phyloP scores from a whole-genome alignment of 257 asterid genomes.

The Anisodus tanguticus region DNA sequence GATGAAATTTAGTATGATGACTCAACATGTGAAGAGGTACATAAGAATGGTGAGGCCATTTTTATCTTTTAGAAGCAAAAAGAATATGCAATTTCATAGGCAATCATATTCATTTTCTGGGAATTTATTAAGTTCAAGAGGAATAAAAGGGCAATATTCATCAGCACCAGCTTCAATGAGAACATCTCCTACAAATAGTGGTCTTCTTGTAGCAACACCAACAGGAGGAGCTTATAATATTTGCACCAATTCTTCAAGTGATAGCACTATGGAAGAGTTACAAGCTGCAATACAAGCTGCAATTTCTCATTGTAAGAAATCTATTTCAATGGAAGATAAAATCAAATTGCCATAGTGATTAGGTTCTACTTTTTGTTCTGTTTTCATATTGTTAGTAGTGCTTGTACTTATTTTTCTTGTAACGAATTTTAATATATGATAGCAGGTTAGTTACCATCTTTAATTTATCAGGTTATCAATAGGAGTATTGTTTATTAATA shows the following conservation, averaged over 20 bases:
- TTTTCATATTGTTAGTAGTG: background rate
- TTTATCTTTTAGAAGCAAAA: slow-evolving; percentile 43
- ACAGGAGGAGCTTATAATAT: slow-evolving; percentile 30
- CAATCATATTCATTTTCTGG: slow-evolving; percentile 68
- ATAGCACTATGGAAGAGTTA: slow-evolving; percentile 86
- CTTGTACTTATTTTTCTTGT: background rate
- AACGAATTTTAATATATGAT: background rate
- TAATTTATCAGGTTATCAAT: background rate
- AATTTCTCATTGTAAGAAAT: slow-evolving; percentile 87
- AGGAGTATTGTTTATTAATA: no score
- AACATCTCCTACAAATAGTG: slow-evolving; percentile 84
- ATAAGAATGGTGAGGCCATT: slow-evolving; percentile 65
- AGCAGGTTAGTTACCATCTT: background rate
- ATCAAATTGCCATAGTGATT: background rate
- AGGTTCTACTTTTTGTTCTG: no score
- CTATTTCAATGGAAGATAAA: slow-evolving; percentile 56
- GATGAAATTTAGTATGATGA: slow-evolving; percentile 50
- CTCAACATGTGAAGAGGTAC: slow-evolving; percentile 59
- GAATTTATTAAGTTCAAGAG: slow-evolving; percentile 45
- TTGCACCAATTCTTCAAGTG: slow-evolving; percentile 36
- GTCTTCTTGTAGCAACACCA: slow-evolving; percentile 57
- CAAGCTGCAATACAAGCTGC: slow-evolving; percentile 95
- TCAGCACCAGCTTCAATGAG: slow-evolving; percentile 83
- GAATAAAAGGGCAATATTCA: slow-evolving; percentile 37
- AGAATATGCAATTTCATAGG: slow-evolving; percentile 37